Base-by-base conservation (phyloP, 441 rosid genomes). In the Adansonia gregorii region DNA sequence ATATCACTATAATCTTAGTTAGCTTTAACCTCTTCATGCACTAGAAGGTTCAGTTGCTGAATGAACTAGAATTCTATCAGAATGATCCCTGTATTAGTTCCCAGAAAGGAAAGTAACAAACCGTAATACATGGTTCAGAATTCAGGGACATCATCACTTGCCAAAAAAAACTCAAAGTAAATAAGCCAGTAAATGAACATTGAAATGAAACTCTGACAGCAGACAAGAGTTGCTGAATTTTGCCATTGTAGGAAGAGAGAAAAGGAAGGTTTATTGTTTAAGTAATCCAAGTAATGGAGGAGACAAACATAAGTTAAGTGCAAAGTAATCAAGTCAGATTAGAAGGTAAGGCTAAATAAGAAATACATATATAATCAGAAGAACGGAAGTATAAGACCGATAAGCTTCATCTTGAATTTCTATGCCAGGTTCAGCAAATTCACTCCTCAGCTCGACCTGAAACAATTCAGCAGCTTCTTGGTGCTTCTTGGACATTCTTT, bases 381-480 rank as follows among this genome's bases (percentile, higher is more conserved):
- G 27, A 35, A 24, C 5, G 22, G 54, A 43, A 59, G n/a, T 0
- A 69, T 61, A 27, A 31, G 51, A 22, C 17, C 22, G 19, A 35
- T 69, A 63, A 39, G 45, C 65, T 76, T 64, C 46, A 67, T 41
- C 67, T 65, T 51, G 52, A 52, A 79, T 70, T 52, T 58, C 73
- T 75, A 39, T 60, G 43, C 51, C 69, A 60, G 58, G 75, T 46
- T 81, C 75, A 75, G 22, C 48, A 45, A 48, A 54, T 10, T 73
- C 75, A 24, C 64, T 55, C 48, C 58, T 49, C 39, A 79, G 19
- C 52, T 82, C 67, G 46, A 59, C 74, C 81, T 71, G 10, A 54
- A 85, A 52, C 55, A 58, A 17, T 60, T 87, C 86, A 65, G 82
- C 81, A 24, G 79, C 84, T 80, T 86, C 82, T 35, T 60, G 65